Evolutionary conservation across 2,329 filamentous ascomycete genomes (phyloP).

Genomic region (Lecanosticta acicola): DNA sequence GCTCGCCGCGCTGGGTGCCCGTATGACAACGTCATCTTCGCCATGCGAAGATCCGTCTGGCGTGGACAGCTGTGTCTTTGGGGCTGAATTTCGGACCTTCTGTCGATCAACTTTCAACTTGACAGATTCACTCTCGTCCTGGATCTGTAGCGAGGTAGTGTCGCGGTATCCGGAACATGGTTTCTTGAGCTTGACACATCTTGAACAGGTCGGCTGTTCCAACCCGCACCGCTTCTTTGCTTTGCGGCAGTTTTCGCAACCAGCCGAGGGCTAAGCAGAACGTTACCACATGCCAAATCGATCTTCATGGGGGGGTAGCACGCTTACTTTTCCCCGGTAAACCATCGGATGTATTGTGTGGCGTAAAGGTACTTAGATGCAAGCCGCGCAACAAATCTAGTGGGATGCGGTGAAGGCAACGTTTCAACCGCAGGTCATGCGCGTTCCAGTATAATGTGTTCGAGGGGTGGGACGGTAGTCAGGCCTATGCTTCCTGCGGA

Average conservation of each 20-base stretch:
- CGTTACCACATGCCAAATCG: background rate
- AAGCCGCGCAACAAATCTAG: too few relatives aligned
- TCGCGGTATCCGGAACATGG: conserved; percentile 31
- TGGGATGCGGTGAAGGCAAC: too few relatives aligned
- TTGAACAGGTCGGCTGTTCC: conserved; percentile 27
- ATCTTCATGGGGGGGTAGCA: background rate
- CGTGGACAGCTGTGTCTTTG: conserved; percentile 5
- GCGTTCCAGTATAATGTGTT: too few relatives aligned
- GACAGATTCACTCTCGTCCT: conserved; percentile 30
- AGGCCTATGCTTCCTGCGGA: too few relatives aligned
- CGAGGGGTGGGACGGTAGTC: too few relatives aligned
- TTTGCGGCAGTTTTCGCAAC: conserved; percentile 32
- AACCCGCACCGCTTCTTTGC: conserved; percentile 32
- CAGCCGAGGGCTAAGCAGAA: conserved; percentile 23
- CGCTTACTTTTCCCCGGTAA: conserved; percentile 27
- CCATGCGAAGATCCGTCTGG: conserved; percentile 1
- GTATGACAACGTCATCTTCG: conserved; percentile 8
- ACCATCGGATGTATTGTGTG: conserved; percentile 19
- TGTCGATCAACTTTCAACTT: conserved; percentile 22
- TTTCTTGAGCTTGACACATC: conserved; percentile 32
- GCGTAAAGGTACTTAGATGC: background rate
- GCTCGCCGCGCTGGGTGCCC: background rate
- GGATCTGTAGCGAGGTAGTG: conserved; percentile 29
- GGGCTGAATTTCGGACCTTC: conserved; percentile 22
- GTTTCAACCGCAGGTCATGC: background rate